A percentile compares a stretch with the other conserved stretches of the same genome.
Conservation (phyloP, 1,139 yeast genomes). For the Torulaspora pretoriensis region DNA sequence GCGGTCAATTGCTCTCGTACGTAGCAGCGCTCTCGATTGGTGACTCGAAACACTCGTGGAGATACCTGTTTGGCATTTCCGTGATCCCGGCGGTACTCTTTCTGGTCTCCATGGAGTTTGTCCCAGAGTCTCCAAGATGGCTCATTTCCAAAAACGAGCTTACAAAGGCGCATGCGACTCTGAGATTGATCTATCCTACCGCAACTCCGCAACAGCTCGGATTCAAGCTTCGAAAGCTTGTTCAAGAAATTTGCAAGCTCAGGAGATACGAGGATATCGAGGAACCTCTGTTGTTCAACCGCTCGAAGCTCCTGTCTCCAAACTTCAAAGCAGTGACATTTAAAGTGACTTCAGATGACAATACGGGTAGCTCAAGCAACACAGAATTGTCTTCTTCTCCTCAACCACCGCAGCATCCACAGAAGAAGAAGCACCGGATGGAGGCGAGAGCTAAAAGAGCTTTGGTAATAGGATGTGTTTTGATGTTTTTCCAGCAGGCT, state of each 20-base stretch:
- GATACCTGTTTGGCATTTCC: conserved; percentile 41
- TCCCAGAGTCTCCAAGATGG: conserved; percentile 62
- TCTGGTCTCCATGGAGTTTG: conserved; percentile 38
- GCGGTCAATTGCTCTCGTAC: conserved; percentile 45
- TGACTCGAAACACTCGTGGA: conserved; percentile 38
- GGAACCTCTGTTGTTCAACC: conserved; percentile 11
- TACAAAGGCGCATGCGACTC: conserved; percentile 40
- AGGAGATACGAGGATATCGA: conserved; percentile 18
- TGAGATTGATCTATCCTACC: conserved; percentile 39
- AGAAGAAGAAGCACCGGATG: conserved; percentile 19
- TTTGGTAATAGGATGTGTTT: conserved; percentile 59
- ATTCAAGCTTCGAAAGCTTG: conserved; percentile 32
- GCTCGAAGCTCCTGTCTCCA: conserved; percentile 1
- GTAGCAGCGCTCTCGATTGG: conserved; percentile 35
- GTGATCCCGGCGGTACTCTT: conserved; percentile 42
- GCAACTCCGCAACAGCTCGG: conserved; percentile 36
- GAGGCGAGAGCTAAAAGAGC: conserved; percentile 51
- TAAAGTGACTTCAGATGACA: conserved; percentile 1
- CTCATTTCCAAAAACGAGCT: conserved; percentile 41
- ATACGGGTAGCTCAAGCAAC: neutral
- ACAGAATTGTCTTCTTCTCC: neutral
- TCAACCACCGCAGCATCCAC: neutral
- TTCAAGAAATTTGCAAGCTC: conserved; percentile 31
- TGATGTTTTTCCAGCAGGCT: conserved; percentile 70
- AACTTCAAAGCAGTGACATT: neutral